phyloP scores from a whole-genome alignment of 106 monocot species.

The Vanilla planifolia region DNA sequence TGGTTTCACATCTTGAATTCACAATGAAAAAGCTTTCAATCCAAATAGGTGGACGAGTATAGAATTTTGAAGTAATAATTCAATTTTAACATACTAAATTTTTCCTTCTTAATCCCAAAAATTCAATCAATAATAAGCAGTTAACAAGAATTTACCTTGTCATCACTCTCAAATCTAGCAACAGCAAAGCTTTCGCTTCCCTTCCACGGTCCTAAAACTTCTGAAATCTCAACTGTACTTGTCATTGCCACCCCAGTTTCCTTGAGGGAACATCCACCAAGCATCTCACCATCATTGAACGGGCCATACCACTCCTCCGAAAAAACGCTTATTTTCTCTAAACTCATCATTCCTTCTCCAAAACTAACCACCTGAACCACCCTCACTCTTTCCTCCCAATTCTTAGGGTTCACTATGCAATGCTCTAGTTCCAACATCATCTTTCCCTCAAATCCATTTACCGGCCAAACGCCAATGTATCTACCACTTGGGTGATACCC shows the following conservation, averaged over 20 bases:
- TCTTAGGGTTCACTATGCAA: constrained; percentile 56
- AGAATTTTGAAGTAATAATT: no score
- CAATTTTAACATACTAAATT: background rate
- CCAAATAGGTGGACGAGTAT: no score
- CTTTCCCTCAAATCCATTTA: constrained; percentile 15
- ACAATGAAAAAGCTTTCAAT: no score
- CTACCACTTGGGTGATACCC: constrained; percentile 45
- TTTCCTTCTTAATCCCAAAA: background rate
- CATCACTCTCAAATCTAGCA: constrained; percentile 22
- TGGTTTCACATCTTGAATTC: no score
- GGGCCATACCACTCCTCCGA: constrained; percentile 90
- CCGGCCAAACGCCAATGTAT: constrained; percentile 56
- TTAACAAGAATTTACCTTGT: constrained; percentile 18
- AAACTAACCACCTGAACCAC: constrained; percentile 39
- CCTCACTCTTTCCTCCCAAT: constrained; percentile 50
- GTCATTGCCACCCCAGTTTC: constrained; percentile 68
- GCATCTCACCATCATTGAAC: constrained; percentile 74
- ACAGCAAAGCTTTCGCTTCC: constrained; percentile 11
- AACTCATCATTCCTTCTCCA: constrained; percentile 28
- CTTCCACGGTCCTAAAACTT: constrained; percentile 57
- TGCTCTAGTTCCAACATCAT: constrained; percentile 61
- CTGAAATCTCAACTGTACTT: constrained; percentile 20
- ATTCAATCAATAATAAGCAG: background rate
- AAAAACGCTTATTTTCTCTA: constrained; percentile 59
- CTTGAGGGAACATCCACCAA: constrained; percentile 80